Base-by-base conservation (phyloP, 2,329 filamentous ascomycete species). In the Phialocephala subalpina region DNA sequence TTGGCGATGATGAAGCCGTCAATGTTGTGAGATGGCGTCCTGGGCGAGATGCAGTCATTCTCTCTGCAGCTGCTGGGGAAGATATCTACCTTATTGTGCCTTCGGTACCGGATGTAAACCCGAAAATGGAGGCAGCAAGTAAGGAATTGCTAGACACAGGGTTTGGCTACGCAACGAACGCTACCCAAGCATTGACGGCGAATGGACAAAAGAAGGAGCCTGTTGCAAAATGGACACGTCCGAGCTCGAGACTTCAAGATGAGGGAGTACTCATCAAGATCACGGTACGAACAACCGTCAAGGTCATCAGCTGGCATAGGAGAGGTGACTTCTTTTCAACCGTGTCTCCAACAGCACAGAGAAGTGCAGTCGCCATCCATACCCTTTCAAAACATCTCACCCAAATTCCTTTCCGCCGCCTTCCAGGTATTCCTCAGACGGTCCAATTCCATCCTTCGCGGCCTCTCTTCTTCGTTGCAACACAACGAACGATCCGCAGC, bases 381-480 rank as follows among this genome's bases (percentile, higher is more conserved):
- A 97, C 95, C 0, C 83, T 99, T 67, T 96, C 92, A 64, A 97
- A 97, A 79, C 96, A 99, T 80, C 86, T 95, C 55, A 97, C 94
- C 2, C 96, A 99, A 79, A 90, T 96, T 70, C 97, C 96, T 29
- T 98, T 99, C 88, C 91, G 93, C 67, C 86, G 87, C 65, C 82
- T 72, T 79, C 89, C 93, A 57, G 93, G 91, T 57, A 84, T 92
- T 63, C 86, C 94, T 1, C 95, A 98, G 80, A 91, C 92, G 0
- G 94, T 94, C 4, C 93, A 94, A 72, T 99, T 99, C 86, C 97
- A 99, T 79, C 96, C 96, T 1, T 92, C 90, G 47, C 91, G 94
- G 72, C 94, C 96, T 0, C 88, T 97, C 58, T 94, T 99, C 82
- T 98, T 98, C 77, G 93, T 99, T 63, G 96, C 96, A 2, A 98